Percentiles rank a stretch among this genome's conserved stretches.
Evolutionary conservation across 1,284 basidiomycete genomes (phyloP).

Genomic region (Irpex sp.): DNA sequence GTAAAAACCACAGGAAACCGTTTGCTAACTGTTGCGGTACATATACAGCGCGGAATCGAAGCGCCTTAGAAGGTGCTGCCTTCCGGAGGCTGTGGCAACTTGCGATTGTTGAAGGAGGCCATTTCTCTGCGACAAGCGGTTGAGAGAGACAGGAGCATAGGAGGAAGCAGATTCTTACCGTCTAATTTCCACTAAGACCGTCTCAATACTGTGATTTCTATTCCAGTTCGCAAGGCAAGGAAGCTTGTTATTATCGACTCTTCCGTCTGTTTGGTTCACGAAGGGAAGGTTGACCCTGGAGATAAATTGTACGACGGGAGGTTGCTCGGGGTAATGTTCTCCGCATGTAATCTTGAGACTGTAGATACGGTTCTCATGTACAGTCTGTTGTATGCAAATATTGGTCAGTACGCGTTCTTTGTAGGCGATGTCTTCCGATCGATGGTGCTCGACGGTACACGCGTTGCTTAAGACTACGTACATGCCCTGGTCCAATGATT

Average conservation of each 20-base stretch:
- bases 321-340: slow-evolving; percentile 76
- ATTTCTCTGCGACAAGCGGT: slow-evolving; percentile 68
- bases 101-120: slow-evolving; percentile 88
- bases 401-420: slow-evolving; percentile 2
- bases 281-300: slow-evolving; percentile 96
- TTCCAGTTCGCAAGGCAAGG: slow-evolving; percentile 73
- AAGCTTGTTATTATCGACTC: slow-evolving; percentile 73
- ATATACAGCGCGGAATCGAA: neutral
- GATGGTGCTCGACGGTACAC: neutral
- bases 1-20: neutral
- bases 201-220: slow-evolving; percentile 78
- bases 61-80: slow-evolving; percentile 61
- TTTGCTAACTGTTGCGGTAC: neutral
- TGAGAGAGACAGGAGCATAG: neutral
- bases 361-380: slow-evolving; percentile 99
- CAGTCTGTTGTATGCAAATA: slow-evolving; percentile 55
- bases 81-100: slow-evolving; percentile 93
- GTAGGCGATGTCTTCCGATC: neutral
- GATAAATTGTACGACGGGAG: slow-evolving; percentile 80
- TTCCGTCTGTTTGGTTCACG: slow-evolving; percentile 73
- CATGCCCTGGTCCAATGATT: slow-evolving; percentile 97
- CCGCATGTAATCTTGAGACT: slow-evolving; percentile 90
- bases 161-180: slow-evolving; percentile 48
- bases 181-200: slow-evolving; percentile 86
- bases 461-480: slow-evolving; percentile 35